Base-by-base conservation (phyloP, 2,329 filamentous ascomycete genomes). In the Sarocladiaceae sp. region DNA sequence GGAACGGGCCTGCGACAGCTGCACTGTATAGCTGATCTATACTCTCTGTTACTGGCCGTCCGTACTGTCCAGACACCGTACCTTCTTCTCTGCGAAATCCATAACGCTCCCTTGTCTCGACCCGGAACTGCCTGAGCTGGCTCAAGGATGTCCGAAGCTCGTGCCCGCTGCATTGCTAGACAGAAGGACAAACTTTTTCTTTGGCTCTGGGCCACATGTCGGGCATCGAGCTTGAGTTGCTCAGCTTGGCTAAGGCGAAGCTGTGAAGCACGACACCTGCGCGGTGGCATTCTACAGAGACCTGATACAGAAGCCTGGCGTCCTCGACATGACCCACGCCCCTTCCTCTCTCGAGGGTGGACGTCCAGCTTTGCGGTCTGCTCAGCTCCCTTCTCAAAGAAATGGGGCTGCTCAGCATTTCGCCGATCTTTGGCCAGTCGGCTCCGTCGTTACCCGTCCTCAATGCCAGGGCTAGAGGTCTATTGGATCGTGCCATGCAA, bases 171-270 rank as follows among this genome's bases (percentile, higher is more conserved):
- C n/a, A n/a, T n/a, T n/a, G n/a, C n/a, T n/a, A n/a, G n/a, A n/a
- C n/a, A n/a, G n/a, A n/a, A n/a, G n/a, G n/a, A n/a, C n/a, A n/a
- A n/a, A n/a, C n/a, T n/a, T n/a, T n/a, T n/a, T n/a, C n/a, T n/a
- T n/a, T n/a, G n/a, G n/a, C n/a, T n/a, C n/a, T n/a, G n/a, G 13
- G 13, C 9, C 7, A 13, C 26, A 29, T 29, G 13, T 7, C 26
- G 7, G 26, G 26, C 7, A 29, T 7, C 13, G 7, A 9, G 41
- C 31, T 26, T 45, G 37, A 19, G 45, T 33, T 37, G 42, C 27
- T 31, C 20, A 45, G 29, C 13, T 32, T 46, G 43, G 27, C 39
- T 29, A 33, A 19, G 7, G 26, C 26, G 26, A 29, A 29, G 26
- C 26, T 29, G 7, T 29, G 7, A 13, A 29, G 7, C 7, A 13